Evolutionary conservation across 352 stramenopile species (phyloP).

Genomic region (Phytophthora capsici): DNA sequence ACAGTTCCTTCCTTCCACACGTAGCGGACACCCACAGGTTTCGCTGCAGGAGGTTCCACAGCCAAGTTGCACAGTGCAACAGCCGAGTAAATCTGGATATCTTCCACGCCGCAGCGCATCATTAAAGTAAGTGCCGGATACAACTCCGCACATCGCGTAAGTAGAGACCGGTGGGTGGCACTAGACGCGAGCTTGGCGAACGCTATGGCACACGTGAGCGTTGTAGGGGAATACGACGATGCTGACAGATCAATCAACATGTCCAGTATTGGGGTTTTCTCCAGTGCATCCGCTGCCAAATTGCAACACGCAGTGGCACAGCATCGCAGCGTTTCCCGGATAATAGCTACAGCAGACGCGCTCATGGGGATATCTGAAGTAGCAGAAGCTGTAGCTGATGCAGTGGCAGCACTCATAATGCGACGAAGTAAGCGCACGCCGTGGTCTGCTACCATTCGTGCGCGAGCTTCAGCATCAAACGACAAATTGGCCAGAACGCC

Average conservation of each 20-base stretch:
- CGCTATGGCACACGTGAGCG: conserved; percentile 77
- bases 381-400: conserved; percentile 22
- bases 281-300: conserved; percentile 65
- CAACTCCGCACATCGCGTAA: conserved; percentile 74
- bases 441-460: conserved; percentile 69
- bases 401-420: conserved; percentile 56
- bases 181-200: conserved; percentile 81
- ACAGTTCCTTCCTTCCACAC: conserved; percentile 90
- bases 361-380: conserved; percentile 29
- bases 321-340: conserved; percentile 70
- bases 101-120: conserved; percentile 89
- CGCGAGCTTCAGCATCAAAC: conserved; percentile 67
- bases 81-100: conserved; percentile 91
- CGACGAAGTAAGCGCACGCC: conserved; percentile 71
- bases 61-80: conserved; percentile 87
- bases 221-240: conserved; percentile 65
- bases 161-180: conserved; percentile 50
- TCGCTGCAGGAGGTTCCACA: conserved; percentile 54
- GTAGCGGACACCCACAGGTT: conserved; percentile 58
- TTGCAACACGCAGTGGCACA: conserved; percentile 83
- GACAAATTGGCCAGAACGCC: conserved; percentile 75
- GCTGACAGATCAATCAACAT: conserved; percentile 84
- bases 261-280: conserved; percentile 72
- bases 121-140: conserved; percentile 84
- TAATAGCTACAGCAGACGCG: conserved; percentile 32